phyloP scores from a whole-genome alignment of 352 stramenopile genomes.

The Plasmopara viticola region DNA sequence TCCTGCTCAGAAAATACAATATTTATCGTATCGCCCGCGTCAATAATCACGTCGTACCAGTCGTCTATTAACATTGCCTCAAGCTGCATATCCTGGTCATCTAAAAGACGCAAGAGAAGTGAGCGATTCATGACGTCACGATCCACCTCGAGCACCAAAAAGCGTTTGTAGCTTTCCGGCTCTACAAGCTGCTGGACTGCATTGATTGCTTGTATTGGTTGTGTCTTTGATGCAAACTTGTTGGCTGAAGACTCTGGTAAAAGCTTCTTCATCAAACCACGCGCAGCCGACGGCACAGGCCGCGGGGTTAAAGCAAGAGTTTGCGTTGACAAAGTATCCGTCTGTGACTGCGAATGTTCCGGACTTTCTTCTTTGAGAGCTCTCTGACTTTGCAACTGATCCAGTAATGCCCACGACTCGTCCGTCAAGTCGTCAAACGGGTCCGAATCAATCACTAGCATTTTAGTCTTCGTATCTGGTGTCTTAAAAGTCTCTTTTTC shows the following conservation, averaged over 20 bases:
- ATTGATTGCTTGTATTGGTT: conserved; percentile 8
- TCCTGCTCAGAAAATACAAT: conserved; percentile 64
- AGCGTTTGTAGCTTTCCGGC: conserved; percentile 42
- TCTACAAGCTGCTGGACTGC: conserved; percentile 1
- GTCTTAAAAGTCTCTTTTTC: conserved; percentile 8
- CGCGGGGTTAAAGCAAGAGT: conserved; percentile 24
- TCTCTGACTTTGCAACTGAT: conserved; percentile 61
- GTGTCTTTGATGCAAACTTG: conserved; percentile 15
- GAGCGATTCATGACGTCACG: conserved; percentile 41
- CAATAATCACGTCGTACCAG: conserved; percentile 71
- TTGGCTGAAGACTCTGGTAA: conserved; percentile 5
- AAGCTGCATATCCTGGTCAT: conserved; percentile 56
- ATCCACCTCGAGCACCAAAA: conserved; percentile 63
- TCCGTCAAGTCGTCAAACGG: conserved; percentile 65
- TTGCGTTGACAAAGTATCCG: conserved; percentile 23
- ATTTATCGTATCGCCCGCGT: conserved; percentile 75
- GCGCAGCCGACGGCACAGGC: conserved; percentile 20
- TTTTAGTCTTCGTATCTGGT: not conserved
- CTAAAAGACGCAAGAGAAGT: conserved; percentile 52
- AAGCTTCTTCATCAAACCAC: conserved; percentile 9
- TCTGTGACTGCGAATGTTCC: conserved; percentile 17
- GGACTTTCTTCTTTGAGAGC: conserved; percentile 9
- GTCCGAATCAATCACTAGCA: conserved; percentile 26
- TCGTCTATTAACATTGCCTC: conserved; percentile 54
- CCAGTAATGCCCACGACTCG: conserved; percentile 69